A percentile compares a stretch with the other conserved stretches of the same genome.
Conservation (phyloP, 106 monocot genomes). For the Chionographis japonica region DNA sequence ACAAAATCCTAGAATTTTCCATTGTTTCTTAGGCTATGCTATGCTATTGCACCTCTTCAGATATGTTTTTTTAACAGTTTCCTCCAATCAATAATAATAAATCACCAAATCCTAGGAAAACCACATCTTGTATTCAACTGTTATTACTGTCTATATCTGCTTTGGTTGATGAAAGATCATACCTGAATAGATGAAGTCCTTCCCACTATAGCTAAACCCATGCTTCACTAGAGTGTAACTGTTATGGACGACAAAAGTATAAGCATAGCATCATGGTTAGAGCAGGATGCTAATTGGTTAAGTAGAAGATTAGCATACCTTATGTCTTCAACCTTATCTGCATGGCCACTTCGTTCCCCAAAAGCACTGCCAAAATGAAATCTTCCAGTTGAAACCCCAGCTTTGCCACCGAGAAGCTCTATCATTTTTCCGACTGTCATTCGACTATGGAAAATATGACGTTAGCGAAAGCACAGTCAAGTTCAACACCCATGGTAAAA, state of each 20-base stretch:
- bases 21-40: too few relatives aligned
- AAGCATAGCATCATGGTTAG: neutral
- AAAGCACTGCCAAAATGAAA: conserved; percentile 99
- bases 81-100: too few relatives aligned
- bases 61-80: too few relatives aligned
- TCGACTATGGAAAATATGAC: conserved; percentile 41
- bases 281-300: neutral
- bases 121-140: too few relatives aligned
- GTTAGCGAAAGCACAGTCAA: too few relatives aligned
- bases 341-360: conserved; percentile 96
- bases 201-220: conserved; percentile 82
- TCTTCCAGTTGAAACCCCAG: conserved; percentile 82
- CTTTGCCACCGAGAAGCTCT: conserved; percentile 96
- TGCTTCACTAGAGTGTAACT: conserved; percentile 63
- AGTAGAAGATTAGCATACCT: conserved; percentile 31
- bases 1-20: too few relatives aligned
- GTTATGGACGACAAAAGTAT: conserved; percentile 4
- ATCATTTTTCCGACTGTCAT: conserved; percentile 99
- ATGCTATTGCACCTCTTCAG: too few relatives aligned
- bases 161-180: neutral
- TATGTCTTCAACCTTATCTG: conserved; percentile 93
- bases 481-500: too few relatives aligned
- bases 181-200: conserved; percentile 85
- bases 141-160: too few relatives aligned
- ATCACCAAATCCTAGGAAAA: too few relatives aligned